Evolutionary conservation across 345 rosid species (phyloP).

Genomic region (Corchorus capsularis): DNA sequence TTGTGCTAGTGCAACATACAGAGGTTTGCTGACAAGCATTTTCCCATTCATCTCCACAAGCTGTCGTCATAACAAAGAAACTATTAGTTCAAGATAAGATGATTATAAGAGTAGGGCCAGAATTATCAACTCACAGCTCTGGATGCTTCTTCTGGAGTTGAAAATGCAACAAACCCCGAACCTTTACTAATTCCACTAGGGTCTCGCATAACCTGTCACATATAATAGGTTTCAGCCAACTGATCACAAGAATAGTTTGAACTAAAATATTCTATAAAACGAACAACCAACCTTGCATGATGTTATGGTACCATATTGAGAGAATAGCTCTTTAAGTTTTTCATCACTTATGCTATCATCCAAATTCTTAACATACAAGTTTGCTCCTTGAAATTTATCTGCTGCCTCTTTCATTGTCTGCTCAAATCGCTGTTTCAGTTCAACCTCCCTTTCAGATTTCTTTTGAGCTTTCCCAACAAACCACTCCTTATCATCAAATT

Average conservation of each 20-base stretch:
- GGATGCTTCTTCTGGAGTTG: conserved; percentile 86
- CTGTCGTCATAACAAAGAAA: conserved; percentile 33
- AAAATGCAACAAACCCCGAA: conserved; percentile 94
- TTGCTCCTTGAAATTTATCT: conserved; percentile 82
- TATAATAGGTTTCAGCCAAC: neutral
- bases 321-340: conserved; percentile 75
- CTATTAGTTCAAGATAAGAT: conserved; percentile 1
- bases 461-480: conserved; percentile 96
- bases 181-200: conserved; percentile 87
- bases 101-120: neutral
- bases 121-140: conserved; percentile 67
- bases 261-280: conserved; percentile 7
- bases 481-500: conserved; percentile 90
- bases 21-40: conserved; percentile 68
- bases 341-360: conserved; percentile 88
- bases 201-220: conserved; percentile 83
- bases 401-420: conserved; percentile 82
- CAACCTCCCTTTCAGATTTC: conserved; percentile 81
- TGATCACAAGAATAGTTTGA: neutral
- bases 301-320: conserved; percentile 76
- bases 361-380: conserved; percentile 86
- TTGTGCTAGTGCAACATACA: conserved; percentile 80
- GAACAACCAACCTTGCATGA: conserved; percentile 79
- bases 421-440: conserved; percentile 71
- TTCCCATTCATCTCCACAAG: conserved; percentile 69